A percentile compares a stretch with the other conserved stretches of the same genome.
Conservation (phyloP, 2,329 filamentous ascomycete species). For the Scolecobasidium constrictum region DNA sequence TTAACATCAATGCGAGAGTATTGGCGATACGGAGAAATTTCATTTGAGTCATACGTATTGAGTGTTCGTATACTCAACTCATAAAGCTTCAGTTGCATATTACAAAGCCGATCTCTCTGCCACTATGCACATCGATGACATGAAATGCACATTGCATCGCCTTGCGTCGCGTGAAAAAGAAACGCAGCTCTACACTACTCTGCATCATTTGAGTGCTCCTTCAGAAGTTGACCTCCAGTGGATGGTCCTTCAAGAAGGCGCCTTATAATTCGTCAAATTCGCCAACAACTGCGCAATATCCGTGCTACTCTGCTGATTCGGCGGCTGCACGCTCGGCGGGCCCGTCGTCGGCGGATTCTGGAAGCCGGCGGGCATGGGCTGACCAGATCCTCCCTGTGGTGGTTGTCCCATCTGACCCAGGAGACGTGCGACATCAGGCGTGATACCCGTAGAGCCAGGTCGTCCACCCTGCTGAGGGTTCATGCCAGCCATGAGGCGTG, state of each 20-base stretch:
- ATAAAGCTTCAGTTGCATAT: no score
- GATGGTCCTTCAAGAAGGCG: constrained; percentile 3
- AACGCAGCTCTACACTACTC: no score
- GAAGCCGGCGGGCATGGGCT: neutral
- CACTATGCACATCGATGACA: no score
- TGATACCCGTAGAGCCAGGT: neutral
- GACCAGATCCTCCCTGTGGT: neutral
- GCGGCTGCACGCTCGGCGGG: neutral
- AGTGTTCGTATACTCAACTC: no score
- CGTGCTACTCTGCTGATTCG: neutral
- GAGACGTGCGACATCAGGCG: constrained; percentile 4
- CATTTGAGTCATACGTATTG: no score
- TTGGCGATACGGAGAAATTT: no score
- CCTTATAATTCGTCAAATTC: constrained; percentile 5
- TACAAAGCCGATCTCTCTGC: no score
- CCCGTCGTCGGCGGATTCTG: neutral
- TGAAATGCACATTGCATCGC: no score
- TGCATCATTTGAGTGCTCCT: no score
- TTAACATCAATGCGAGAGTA: no score
- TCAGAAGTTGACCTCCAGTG: no score
- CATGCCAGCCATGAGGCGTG: neutral
- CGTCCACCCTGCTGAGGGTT: neutral
- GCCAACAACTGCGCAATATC: constrained; percentile 7
- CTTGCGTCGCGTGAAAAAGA: no score
- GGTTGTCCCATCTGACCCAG: constrained; percentile 4